Evolutionary conservation across 768 basidiomycete genomes (phyloP).

Genomic region (Termitomyces sp.): DNA sequence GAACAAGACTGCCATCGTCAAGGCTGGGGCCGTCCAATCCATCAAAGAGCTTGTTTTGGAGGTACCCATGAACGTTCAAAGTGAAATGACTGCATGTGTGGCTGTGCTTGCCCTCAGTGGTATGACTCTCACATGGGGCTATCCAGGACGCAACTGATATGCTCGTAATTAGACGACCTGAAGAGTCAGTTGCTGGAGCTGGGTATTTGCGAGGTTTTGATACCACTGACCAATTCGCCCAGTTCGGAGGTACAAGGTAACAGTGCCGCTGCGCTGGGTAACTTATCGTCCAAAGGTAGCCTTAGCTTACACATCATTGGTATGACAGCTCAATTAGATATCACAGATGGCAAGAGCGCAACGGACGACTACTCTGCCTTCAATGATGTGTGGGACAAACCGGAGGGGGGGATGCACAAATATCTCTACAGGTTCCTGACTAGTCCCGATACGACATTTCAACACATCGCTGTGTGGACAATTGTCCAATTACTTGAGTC

Average conservation of each 20-base stretch:
- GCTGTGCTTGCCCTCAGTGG: constrained; percentile 95
- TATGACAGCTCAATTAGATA: constrained; percentile 6
- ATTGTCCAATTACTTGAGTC: constrained; percentile 97
- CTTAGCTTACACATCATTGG: background rate
- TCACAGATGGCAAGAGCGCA: constrained; percentile 67
- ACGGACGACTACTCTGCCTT: constrained; percentile 94
- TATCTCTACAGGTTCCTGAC: constrained; percentile 94
- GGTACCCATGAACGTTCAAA: constrained; percentile 95
- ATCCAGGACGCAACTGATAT: constrained; percentile 7
- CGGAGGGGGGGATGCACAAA: constrained; percentile 94
- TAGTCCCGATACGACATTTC: constrained; percentile 94
- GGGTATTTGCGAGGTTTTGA: constrained; percentile 97
- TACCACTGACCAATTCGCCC: constrained; percentile 92
- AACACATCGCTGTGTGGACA: constrained; percentile 99
- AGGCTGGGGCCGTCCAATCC: constrained; percentile 93
- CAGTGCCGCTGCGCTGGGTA: constrained; percentile 95
- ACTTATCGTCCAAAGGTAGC: constrained; percentile 93
- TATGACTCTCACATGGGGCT: constrained; percentile 34
- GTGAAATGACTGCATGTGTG: constrained; percentile 99
- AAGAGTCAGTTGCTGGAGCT: constrained; percentile 96
- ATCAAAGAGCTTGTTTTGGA: constrained; percentile 96
- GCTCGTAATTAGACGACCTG: constrained; percentile 71
- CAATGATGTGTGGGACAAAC: constrained; percentile 97
- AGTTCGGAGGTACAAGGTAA: constrained; percentile 99
- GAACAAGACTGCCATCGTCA: constrained; percentile 97